Conservation (phyloP, 495 filamentous ascomycete species). For the Paragyromitra xinjiangensis region DNA sequence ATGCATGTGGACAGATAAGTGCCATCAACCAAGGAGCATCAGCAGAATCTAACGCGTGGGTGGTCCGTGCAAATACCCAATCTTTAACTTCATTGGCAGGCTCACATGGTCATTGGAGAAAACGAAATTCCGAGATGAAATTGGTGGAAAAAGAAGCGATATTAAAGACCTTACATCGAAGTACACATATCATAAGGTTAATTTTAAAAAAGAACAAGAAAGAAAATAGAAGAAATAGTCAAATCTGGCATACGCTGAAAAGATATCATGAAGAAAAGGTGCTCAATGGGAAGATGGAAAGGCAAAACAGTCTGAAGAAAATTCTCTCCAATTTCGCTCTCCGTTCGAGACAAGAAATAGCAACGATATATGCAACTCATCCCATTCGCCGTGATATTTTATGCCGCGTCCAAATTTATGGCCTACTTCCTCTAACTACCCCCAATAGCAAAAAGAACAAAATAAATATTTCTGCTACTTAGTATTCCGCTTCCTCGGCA, state of each 20-base stretch:
- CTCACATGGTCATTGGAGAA: neutral
- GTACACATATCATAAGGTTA: slow-evolving; percentile 40
- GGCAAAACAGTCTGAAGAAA: slow-evolving; percentile 24
- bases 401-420: slow-evolving; percentile 56
- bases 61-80: neutral
- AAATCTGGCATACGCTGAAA: slow-evolving; percentile 35
- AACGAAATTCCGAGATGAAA: neutral
- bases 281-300: slow-evolving; percentile 27
- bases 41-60: neutral
- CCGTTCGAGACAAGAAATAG: slow-evolving; percentile 48
- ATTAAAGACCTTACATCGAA: slow-evolving; percentile 44
- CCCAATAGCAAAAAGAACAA: slow-evolving; percentile 35
- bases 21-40: neutral
- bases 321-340: slow-evolving; percentile 47
- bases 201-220: slow-evolving; percentile 51
- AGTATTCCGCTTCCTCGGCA: slow-evolving; percentile 94
- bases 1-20: neutral
- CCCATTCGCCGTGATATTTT: slow-evolving; percentile 51
- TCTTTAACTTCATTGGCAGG: neutral
- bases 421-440: slow-evolving; percentile 52
- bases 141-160: slow-evolving; percentile 27
- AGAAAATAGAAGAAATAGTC: slow-evolving; percentile 40
- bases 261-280: slow-evolving; percentile 29
- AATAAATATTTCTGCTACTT: slow-evolving; percentile 57
- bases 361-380: slow-evolving; percentile 44